Base-by-base conservation (phyloP, 495 filamentous ascomycete genomes). In the Jackrogersella minutella region DNA sequence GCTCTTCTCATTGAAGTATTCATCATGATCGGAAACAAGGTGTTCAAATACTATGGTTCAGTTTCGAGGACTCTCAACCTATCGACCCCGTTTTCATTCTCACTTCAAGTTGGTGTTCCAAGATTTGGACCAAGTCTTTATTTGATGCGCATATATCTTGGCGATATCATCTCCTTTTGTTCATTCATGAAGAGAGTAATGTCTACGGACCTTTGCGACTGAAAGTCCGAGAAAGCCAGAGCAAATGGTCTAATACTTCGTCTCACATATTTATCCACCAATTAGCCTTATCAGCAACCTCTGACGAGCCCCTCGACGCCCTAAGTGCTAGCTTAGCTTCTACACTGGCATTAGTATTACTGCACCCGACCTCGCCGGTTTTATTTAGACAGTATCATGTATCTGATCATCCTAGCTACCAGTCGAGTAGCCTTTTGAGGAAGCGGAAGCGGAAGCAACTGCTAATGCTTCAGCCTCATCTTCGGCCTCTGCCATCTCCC, bases 401-500 rank as follows among this genome's bases (percentile, higher is more conserved):
- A 28, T 44, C 36, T 53, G 7, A 14, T 22, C 33, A 17, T 43
- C 37, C 53, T 30, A 64, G 24, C 56, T 58, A 13, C 51, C 14
- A 16, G 41, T 30, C 6, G 50, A 69, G 64, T 22, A 46, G 34
- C 60, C 58, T 8, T 28, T 63, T 11, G 66, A 68, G 22, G 70
- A 62, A 28, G 47, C 43, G 56, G 60, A 61, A 31, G 54, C 36
- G 56, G 60, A 61, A 31, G 58, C 56, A 13, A 57, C 52, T 19
- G 59, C 62, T 13, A 61, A 16, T 17, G 53, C 50, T 54, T 67
- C 58, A 7, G 68, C 57, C 36, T 61, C 64, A 3, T 62, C 55
- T 52, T 70, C 64, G 43, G 69, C 71, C 3, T 73, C 71, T 1
- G 69, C 72, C 72, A 74, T 74, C 62, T 74, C 72, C 14, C 67